Percentiles rank a stretch among this genome's conserved stretches.
These are phyloP conservation scores for Tulasnella sp. DNA, from an alignment of 768 basidiomycete species.

Conservation along the genomic window DNA sequence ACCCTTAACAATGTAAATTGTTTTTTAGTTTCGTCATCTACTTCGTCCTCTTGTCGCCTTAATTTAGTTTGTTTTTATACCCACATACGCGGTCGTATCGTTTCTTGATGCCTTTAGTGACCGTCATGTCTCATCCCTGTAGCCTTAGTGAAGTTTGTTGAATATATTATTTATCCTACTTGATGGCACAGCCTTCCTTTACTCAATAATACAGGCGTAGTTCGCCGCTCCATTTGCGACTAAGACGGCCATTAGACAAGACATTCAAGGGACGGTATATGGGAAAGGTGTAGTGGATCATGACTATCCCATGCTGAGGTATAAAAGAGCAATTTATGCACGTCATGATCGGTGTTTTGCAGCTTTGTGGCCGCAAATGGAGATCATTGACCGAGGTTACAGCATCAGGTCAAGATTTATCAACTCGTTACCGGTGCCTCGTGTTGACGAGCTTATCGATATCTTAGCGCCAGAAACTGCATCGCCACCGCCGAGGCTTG, in stretches of 20 bases:
- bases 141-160: not conserved
- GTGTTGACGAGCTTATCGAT: slow-evolving; percentile 7
- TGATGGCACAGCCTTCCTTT: not conserved
- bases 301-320: not conserved
- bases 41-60: not conserved
- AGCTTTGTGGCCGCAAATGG: not conserved
- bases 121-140: not conserved
- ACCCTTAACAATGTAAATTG: not conserved
- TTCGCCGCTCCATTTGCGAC: not conserved
- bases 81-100: not conserved
- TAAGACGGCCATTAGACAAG: not conserved
- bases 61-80: not conserved
- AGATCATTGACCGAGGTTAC: not conserved
- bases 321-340: not conserved
- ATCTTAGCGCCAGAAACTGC: slow-evolving; percentile 5
- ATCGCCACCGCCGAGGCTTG: slow-evolving; percentile 9
- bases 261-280: not conserved
- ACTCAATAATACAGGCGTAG: not conserved
- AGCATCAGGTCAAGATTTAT: not conserved
- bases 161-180: not conserved
- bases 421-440: not conserved
- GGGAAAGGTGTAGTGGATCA: not conserved
- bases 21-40: not conserved
- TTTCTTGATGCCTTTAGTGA: not conserved
- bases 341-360: not conserved